A percentile compares a stretch with the other conserved stretches of the same genome.
Conservation (phyloP, 129 eudicot species). For the Saposhnikovia divaricata region DNA sequence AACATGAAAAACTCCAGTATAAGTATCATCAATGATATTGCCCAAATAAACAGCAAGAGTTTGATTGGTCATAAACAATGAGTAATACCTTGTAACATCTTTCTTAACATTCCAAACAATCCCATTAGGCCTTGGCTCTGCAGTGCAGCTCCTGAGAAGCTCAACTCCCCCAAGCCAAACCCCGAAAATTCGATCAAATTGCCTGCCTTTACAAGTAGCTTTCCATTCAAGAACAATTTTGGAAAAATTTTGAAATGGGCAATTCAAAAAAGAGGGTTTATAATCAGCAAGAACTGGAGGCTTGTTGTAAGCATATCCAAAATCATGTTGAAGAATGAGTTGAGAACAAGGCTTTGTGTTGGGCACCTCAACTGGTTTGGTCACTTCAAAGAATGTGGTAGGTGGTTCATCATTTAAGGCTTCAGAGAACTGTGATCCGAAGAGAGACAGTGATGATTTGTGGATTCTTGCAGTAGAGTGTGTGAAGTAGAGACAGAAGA, state of each 20-base stretch:
- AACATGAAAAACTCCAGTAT: conserved; percentile 78
- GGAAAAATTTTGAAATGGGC: conserved; percentile 35
- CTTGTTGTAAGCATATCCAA: conserved; percentile 49
- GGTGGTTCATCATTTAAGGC: conserved; percentile 21
- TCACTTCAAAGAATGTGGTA: conserved; percentile 66
- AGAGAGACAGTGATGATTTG: conserved; percentile 18
- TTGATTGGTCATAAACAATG: conserved; percentile 47
- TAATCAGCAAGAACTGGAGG: conserved; percentile 56
- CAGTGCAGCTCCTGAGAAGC: conserved; percentile 84
- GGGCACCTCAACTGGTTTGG: conserved; percentile 57
- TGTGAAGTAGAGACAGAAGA: conserved; percentile 25
- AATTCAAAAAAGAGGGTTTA: conserved; percentile 38
- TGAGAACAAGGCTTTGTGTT: conserved; percentile 49
- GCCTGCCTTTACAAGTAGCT: conserved; percentile 67
- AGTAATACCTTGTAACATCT: conserved; percentile 61
- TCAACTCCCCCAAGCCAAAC: conserved; percentile 82
- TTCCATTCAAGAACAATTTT: conserved; percentile 60
- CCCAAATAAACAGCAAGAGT: conserved; percentile 72
- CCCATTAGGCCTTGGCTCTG: conserved; percentile 62
- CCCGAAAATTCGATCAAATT: conserved; percentile 74
- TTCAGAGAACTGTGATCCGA: conserved; percentile 27
- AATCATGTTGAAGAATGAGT: conserved; percentile 44
- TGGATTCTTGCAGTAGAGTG: conserved; percentile 32
- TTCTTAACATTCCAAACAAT: conserved; percentile 69
- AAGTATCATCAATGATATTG: conserved; percentile 55